Evolutionary conservation across 2,329 filamentous ascomycete species (phyloP), one percentile per base, ranked within the genome.

Genomic region (Aspergillus pseudotamarii): DNA sequence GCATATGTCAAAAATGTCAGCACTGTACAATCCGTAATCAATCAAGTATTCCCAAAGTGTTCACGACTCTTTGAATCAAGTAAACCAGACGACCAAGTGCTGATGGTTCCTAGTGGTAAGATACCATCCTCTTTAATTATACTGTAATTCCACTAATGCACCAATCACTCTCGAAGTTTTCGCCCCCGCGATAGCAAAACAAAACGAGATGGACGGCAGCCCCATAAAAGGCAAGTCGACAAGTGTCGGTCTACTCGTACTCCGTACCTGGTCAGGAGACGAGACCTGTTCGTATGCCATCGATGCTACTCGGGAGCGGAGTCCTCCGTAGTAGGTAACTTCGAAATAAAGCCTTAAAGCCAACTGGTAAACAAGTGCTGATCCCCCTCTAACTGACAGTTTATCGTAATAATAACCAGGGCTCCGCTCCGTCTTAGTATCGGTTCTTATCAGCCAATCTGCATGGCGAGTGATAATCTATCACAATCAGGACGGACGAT

Each of bases 401-500:
- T 38, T 34, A 55, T 55, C 51, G 32, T 55, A 55, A 55, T 38
- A 38, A 21, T n/a, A 51, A n/a, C 12, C 28, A 32, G 28, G 28
- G 19, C 28, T 55, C 51, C 51, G 51, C 51, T 26, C 6, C n/a
- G 3, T 38, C 51, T 55, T 55, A 12, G 30, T 16, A 38, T n/a
- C 51, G 48, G 32, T 28, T 21, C 32, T 55, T 55, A 55, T 55
- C 51, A 19, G 8, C n/a, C 51, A 55, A 55, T 55, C 51, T 55
- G 32, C 51, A n/a, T 16, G 30, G 4, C 32, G 32, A 55, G 32
- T 23, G n/a, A 54, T 54, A 54, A 54, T 54, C 23, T 9, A 26
- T 26, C 19, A 32, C 23, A 30, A 8, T 30, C 11, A 12, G 30
- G 30, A 30, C 16, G 26, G 50, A 34, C 16, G 30, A 41, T 41